These are phyloP conservation scores for Cutaneotrichosporon sp. DNA, from an alignment of 1,284 basidiomycete genomes.

Conservation along the genomic window DNA sequence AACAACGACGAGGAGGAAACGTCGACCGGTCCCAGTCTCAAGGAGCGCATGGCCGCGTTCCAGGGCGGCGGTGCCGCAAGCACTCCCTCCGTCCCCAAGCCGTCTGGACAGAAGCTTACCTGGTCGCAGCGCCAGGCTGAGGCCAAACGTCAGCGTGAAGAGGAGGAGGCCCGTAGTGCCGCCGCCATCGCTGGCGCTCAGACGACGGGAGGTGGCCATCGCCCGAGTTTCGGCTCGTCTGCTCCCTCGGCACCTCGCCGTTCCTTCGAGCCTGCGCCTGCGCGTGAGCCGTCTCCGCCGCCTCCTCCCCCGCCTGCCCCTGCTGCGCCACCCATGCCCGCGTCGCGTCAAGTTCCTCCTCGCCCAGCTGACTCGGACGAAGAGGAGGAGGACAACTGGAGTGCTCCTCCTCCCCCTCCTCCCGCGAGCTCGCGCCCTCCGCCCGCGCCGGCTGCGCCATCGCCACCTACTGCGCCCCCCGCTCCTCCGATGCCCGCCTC, in stretches of 20 bases:
- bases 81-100: slow-evolving; percentile 15
- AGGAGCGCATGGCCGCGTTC: slow-evolving; percentile 43
- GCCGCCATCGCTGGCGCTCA: slow-evolving; percentile 50
- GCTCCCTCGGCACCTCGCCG: slow-evolving; percentile 11
- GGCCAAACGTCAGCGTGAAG: slow-evolving; percentile 75
- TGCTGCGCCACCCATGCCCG: slow-evolving; percentile 17
- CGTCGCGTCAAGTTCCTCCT: too few relatives aligned
- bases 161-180: slow-evolving; percentile 68
- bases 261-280: neutral
- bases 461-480: slow-evolving; percentile 21
- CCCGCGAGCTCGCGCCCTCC: slow-evolving; percentile 28
- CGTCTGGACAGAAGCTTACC: slow-evolving; percentile 65
- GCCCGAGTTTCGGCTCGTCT: slow-evolving; percentile 9
- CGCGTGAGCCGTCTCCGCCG: slow-evolving; percentile 27
- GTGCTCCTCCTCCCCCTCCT: too few relatives aligned
- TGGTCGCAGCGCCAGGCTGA: slow-evolving; percentile 85
- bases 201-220: slow-evolving; percentile 15
- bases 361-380: too few relatives aligned
- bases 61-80: slow-evolving; percentile 25
- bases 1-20: slow-evolving; percentile 37
- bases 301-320: slow-evolving; percentile 17
- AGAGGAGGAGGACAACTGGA: too few relatives aligned
- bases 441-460: slow-evolving; percentile 40
- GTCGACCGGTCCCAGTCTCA: slow-evolving; percentile 26
- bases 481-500: slow-evolving; percentile 13